Evolutionary conservation across 148 eudicot species (phyloP).

Genomic region (Fallopia convolvulus): DNA sequence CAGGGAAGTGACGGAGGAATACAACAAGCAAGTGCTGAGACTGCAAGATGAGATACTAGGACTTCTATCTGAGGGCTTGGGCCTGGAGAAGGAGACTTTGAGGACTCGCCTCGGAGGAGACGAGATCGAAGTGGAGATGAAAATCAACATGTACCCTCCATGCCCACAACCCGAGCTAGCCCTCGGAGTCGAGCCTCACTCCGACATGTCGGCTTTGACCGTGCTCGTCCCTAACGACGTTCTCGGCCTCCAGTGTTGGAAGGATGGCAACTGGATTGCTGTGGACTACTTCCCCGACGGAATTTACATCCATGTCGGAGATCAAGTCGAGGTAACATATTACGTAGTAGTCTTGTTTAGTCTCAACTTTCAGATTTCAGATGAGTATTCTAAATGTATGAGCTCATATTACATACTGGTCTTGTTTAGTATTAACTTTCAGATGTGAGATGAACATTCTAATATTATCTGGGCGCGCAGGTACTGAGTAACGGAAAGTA

Average conservation of each 20-base stretch:
- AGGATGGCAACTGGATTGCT: constrained; percentile 33
- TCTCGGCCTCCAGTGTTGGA: constrained; percentile 44
- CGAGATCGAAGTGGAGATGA: constrained; percentile 36
- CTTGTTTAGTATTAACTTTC: no score
- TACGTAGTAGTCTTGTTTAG: no score
- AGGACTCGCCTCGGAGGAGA: constrained; percentile 25
- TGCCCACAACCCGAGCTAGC: constrained; percentile 42
- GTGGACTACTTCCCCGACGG: constrained; percentile 30
- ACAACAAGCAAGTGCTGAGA: constrained; percentile 21
- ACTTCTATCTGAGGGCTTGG: constrained; percentile 32
- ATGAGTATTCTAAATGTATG: no score
- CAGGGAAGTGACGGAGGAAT: constrained; percentile 37
- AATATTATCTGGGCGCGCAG: constrained; percentile 9
- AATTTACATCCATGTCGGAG: constrained; percentile 36
- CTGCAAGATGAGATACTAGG: constrained; percentile 24
- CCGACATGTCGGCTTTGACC: constrained; percentile 45
- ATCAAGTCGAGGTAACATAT: constrained; percentile 39
- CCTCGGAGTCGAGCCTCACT: constrained; percentile 42
- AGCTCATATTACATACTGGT: no score
- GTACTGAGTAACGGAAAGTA: constrained; percentile 43
- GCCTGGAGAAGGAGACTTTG: constrained; percentile 20
- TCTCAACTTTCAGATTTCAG: no score
- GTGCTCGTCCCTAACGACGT: constrained; percentile 36
- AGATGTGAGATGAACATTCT: no score
- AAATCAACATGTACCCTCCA: constrained; percentile 48